These are phyloP conservation scores for Coemansia sp. DNA, from an alignment of 192 early-diverging fungal genomes.

Conservation along the genomic window DNA sequence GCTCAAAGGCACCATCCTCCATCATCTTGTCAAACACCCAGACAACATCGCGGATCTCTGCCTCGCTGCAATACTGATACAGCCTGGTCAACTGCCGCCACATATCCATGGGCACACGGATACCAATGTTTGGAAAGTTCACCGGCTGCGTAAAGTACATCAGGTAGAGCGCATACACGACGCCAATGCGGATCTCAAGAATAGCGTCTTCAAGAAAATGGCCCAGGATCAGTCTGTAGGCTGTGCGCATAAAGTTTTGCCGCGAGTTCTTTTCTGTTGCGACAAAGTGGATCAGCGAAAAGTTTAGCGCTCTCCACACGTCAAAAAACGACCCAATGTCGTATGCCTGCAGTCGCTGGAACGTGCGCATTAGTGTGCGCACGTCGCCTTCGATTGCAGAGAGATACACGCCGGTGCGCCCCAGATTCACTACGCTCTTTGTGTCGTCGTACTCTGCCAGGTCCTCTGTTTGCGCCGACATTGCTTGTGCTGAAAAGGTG, in stretches of 20 bases:
- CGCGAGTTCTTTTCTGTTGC: conserved; percentile 56
- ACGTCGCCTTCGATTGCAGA: conserved; percentile 49
- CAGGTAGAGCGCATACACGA: conserved; percentile 54
- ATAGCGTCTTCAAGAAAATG: conserved; percentile 40
- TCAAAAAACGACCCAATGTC: conserved; percentile 49
- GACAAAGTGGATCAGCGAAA: conserved; percentile 58
- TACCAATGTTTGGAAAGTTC: conserved; percentile 47
- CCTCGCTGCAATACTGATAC: conserved; percentile 46
- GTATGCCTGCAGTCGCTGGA: conserved; percentile 45
- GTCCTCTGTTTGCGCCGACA: conserved; percentile 10
- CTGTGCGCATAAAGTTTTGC: conserved; percentile 53
- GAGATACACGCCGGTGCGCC: conserved; percentile 48
- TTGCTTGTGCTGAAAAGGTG: background rate
- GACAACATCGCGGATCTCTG: conserved; percentile 42
- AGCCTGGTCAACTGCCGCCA: conserved; percentile 44
- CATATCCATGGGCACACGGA: conserved; percentile 51
- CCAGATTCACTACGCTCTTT: conserved; percentile 45
- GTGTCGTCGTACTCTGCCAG: conserved; percentile 33
- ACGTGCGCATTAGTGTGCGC: conserved; percentile 48
- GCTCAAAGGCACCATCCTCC: conserved; percentile 47
- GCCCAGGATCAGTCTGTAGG: conserved; percentile 49
- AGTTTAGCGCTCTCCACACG: conserved; percentile 55
- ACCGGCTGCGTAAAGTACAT: conserved; percentile 58
- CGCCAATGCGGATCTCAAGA: conserved; percentile 50
- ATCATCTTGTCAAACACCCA: conserved; percentile 49